These are phyloP conservation scores for Thalia dealbata DNA, from an alignment of 176 grass and related monocot species.

Conservation along the genomic window DNA sequence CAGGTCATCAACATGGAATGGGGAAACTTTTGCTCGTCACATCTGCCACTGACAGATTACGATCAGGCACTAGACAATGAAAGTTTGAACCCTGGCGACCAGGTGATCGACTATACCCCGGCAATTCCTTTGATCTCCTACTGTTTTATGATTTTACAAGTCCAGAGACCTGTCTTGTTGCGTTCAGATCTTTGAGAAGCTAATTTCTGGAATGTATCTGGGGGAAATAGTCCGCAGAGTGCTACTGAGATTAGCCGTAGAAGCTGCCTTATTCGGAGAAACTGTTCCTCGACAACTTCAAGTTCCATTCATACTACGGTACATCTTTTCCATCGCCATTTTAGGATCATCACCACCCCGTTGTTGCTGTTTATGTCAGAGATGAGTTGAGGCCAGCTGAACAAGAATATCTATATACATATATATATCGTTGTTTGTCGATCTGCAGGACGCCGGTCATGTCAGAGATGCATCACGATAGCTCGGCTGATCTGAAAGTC, in stretches of 20 bases:
- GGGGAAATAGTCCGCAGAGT: constrained; percentile 19
- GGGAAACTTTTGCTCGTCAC: constrained; percentile 8
- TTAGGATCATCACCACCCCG: too few relatives aligned
- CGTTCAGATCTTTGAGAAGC: constrained; percentile 15
- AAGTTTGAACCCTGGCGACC: constrained; percentile 20
- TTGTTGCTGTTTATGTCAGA: too few relatives aligned
- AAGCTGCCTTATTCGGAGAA: constrained; percentile 19
- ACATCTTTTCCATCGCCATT: not conserved
- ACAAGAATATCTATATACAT: too few relatives aligned
- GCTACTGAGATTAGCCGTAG: constrained; percentile 11
- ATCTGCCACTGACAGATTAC: constrained; percentile 11
- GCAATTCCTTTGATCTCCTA: not conserved
- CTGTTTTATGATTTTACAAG: not conserved
- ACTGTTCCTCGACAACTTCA: constrained; percentile 10
- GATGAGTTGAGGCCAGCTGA: too few relatives aligned
- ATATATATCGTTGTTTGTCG: too few relatives aligned
- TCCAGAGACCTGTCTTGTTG: not conserved
- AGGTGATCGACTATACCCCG: not conserved
- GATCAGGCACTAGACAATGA: constrained; percentile 10
- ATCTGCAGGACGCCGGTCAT: constrained; percentile 13
- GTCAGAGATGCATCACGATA: constrained; percentile 22
- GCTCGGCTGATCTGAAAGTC: constrained; percentile 12
- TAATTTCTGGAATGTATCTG: constrained; percentile 20
- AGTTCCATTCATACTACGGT: constrained; percentile 6
- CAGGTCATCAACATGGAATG: constrained; percentile 25